Base-by-base conservation (phyloP, 805 yeast species). In the Kurtzmaniella fragi region DNA sequence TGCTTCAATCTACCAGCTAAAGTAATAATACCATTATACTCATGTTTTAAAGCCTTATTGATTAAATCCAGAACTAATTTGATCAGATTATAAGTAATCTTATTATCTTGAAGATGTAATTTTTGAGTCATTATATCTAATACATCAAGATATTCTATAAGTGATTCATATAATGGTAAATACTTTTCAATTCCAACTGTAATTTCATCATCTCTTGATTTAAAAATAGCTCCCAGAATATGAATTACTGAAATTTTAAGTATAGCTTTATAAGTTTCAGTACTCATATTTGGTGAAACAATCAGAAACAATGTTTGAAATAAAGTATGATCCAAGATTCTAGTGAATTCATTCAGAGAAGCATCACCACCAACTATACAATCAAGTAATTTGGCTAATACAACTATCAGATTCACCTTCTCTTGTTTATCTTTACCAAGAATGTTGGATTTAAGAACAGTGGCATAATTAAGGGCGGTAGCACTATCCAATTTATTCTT, bases 351-450 rank as follows among this genome's bases (percentile, higher is more conserved):
- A 23, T 65, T 58, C 14, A 61, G 56, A 15, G 54, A 53, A 4
- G 77, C 74, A 5, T 73, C 67, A 16, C 62, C 57, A 20, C 62
- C 57, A 8, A 57, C 47, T 9, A 65, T 49, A 38, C 64, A 64
- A 32, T 76, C 80, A 32, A 78, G 55, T 20, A 75, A 59, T 45
- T 70, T 75, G 26, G 81, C 75, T 25, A 80, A 56, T 3, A 78
- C 77, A 1, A 73, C 72, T 8, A 79, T 71, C 2, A 77, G 66
- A 53, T 74, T 77, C 35, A 73, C 68, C 44, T 70, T 67, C 41
- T 76, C 82, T 35, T 71, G 69, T 39, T 71, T 71, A 42, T 70
- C 75, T 36, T 61, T 60, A 11, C 75, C 74, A 41, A 70, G 48
- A 26, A 76, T 70, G 33, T 71, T 68, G 10, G 55, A 35, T 42